phyloP scores from a whole-genome alignment of 164 flowering plant species.

The Sedum album region DNA sequence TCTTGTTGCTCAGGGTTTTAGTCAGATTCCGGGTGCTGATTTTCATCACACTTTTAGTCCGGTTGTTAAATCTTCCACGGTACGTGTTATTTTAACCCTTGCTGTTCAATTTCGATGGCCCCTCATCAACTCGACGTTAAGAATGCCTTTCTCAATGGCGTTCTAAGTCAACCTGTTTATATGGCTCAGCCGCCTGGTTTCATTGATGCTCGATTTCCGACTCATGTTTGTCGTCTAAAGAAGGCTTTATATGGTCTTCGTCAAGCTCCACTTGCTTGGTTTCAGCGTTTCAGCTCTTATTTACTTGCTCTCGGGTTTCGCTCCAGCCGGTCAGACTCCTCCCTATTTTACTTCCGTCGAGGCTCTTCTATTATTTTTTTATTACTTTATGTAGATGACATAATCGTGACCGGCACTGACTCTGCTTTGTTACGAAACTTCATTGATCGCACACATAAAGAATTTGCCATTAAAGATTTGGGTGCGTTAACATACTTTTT shows the following conservation, averaged over 20 bases:
- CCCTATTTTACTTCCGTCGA: not conserved
- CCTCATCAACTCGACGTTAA: not conserved
- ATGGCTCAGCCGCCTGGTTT: not conserved
- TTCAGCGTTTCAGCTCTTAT: not conserved
- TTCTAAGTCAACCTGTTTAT: not conserved
- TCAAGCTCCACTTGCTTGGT: conserved; percentile 6
- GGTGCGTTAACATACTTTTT: conserved; percentile 5
- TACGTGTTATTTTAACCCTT: not conserved
- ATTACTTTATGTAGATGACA: not conserved
- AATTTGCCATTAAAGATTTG: not conserved
- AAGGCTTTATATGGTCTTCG: conserved; percentile 8
- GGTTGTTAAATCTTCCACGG: not conserved
- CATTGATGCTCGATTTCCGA: not conserved
- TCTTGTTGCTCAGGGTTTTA: not conserved
- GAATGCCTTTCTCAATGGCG: conserved; percentile 1
- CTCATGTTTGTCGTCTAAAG: not conserved
- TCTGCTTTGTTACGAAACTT: not conserved
- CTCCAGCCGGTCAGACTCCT: not conserved
- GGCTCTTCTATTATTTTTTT: not conserved
- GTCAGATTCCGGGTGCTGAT: not conserved
- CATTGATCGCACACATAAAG: not conserved
- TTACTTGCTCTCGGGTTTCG: not conserved
- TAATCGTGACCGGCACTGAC: not conserved
- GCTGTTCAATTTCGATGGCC: not conserved
- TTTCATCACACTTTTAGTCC: not conserved